Base-by-base conservation (phyloP, 2,329 filamentous ascomycete genomes). In the Raffaelea albimanens region DNA sequence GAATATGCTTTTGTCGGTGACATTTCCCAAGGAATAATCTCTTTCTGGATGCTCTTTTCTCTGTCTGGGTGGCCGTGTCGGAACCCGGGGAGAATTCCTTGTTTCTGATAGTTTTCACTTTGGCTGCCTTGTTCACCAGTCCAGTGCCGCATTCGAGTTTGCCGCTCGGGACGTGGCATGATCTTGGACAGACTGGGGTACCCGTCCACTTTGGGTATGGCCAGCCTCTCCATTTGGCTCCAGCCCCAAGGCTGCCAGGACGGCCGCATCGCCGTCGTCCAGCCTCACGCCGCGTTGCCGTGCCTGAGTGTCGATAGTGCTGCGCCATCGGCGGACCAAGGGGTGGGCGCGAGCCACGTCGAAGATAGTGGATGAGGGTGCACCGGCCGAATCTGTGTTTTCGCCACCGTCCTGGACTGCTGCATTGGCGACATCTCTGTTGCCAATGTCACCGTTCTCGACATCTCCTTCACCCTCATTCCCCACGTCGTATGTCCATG, bases 271-370 rank as follows among this genome's bases (percentile, higher is more conserved):
- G 13, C 51, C 50, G 33, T 48, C 46, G 22, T 43, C 47, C 19
- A 34, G 34, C 9, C 44, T 40, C 3, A 55, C 43, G 13, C 52
- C 48, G 8, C 39, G 21, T 42, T 58, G 65, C 49, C 51, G 51
- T 16, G 70, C 65, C 57, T 73, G 65, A 5, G 57, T 60, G 20
- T 64, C 56, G 2, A 76, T 63, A 9, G 68, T 61, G 2, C 20
- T 58, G 31, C 67, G 67, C 85, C 85, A 90, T 60, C 73, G 80
- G 49, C 55, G 63, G 36, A 89, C 60, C 44, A 87, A 54, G 34
- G 86, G 86, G 63, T 90, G 86, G 22, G 77, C 73, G 36, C 67
- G 69, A 1, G 83, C 84, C 41, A 89, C 76, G 58, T 83, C 74
- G 34, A 69, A 62, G 55, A 85, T 82, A 3, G 79, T 63, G 2